Evolutionary conservation across 164 flowering plant species (phyloP), one percentile per base, ranked within the genome.

Genomic region (Taxillus chinensis): DNA sequence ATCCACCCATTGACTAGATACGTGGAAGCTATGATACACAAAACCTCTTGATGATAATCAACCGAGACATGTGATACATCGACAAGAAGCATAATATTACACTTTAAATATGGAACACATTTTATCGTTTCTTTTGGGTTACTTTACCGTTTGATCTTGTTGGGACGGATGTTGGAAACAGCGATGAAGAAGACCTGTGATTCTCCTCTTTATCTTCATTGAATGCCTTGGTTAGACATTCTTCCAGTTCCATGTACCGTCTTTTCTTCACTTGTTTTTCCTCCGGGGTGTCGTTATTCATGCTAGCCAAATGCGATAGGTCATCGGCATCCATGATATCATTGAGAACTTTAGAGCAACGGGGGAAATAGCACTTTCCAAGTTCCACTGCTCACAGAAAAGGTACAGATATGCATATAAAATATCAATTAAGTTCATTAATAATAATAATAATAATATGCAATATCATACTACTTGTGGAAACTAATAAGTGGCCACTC

Each of bases 301-400:
- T 53, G 67, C 58, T 67, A 38, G 86, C 86, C 6, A 86, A 79
- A 67, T 80, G 76, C 4, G 79, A 62, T 10, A 83, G 57, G 66
- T 83, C 90, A 38, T 87, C 91, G 0, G 79, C 75, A 54, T 86
- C 91, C 87, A 90, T 81, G 50, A 90, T 84, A 71, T 79, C 77
- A 64, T 87, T 81, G 9, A 90, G 80, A 37, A 76, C 86, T 9
- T 80, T 83, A 51, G 90, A 87, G 73, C 97, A 90, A 41, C 92
- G 83, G 15, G 97, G 97, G 73, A 90, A 90, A 63, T 77, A 90
- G 43, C 84, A 86, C 60, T 85, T 90, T 49, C 95, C 95, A 15
- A 90, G 84, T 61, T 84, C 90, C 73, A 90, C 97, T 90, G 85
- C 55, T 13, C 61, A 59, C 46, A 60, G 13, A 3, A 5, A 62